Evolutionary conservation across 164 flowering plant genomes (phyloP).

Genomic region (grape (Vitis vinifera)): ASM3070453v1 NC_081816.1:12732001-12732500

Average conservation of each 20-base stretch:
- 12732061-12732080: neutral
- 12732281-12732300: neutral
- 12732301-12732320: neutral
- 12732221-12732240: neutral
- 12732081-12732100: neutral
- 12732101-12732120: neutral
- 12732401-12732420: no score
- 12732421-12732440: no score
- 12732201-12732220: no score
- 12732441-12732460: no score
- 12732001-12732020: neutral
- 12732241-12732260: neutral
- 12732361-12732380: no score
- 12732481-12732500: no score
- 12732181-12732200: neutral
- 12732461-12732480: no score
- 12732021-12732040: neutral
- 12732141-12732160: neutral
- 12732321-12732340: neutral
- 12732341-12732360: no score
- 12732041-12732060: neutral
- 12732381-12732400: no score
- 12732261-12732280: neutral
- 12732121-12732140: neutral
- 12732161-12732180: neutral